Conservation (phyloP, 2,329 filamentous ascomycete species). For the Apiospora arundinis region DNA sequence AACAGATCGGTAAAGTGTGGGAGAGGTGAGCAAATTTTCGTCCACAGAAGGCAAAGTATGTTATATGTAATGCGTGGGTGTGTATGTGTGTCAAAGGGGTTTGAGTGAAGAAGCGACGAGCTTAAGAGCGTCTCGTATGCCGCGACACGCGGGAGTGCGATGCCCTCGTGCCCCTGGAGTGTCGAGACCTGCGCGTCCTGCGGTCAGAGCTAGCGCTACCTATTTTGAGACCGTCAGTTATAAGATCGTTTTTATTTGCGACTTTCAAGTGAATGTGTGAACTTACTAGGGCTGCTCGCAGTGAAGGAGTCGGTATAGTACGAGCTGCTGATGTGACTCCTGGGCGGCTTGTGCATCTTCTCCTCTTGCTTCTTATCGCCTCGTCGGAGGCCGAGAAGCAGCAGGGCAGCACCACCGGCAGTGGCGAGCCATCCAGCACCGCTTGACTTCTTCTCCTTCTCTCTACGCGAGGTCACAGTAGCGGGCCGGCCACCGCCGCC, state of each 20-base stretch:
- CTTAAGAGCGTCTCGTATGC: conserved; percentile 26
- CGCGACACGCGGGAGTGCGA: conserved; percentile 35
- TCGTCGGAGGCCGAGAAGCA: conserved; percentile 60
- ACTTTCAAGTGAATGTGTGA: conserved; percentile 27
- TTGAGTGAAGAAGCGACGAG: neutral
- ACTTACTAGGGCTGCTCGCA: conserved; percentile 60
- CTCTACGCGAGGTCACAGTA: conserved; percentile 44
- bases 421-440: conserved; percentile 61
- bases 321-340: conserved; percentile 56
- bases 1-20: neutral
- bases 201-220: conserved; percentile 55
- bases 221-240: conserved; percentile 36
- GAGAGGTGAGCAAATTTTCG: neutral
- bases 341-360: conserved; percentile 41
- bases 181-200: conserved; percentile 46
- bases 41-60: neutral
- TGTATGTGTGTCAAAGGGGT: neutral
- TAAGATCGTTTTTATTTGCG: neutral
- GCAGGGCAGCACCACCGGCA: conserved; percentile 56
- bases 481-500: conserved; percentile 51
- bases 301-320: conserved; percentile 63
- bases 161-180: conserved; percentile 34
- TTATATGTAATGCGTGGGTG: neutral
- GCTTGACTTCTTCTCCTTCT: conserved; percentile 52
- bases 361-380: conserved; percentile 53